A percentile compares a stretch with the other conserved stretches of the same genome.
Evolutionary conservation across 176 grass and related monocot genomes (phyloP).

Genomic region (Areca catechu): DNA sequence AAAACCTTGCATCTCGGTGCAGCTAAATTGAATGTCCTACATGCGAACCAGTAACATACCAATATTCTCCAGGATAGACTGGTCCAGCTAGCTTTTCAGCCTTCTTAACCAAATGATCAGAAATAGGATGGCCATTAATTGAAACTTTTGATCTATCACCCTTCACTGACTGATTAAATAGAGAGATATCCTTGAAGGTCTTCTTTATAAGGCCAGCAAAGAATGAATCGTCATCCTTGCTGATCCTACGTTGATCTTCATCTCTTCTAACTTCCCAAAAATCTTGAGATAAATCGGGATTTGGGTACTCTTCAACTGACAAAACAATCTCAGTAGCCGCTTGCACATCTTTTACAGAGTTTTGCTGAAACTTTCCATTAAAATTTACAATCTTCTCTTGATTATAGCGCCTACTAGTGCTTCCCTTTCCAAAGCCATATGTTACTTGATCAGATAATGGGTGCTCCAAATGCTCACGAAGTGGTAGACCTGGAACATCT

Average conservation of each 20-base stretch:
- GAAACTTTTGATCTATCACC: constrained; percentile 50
- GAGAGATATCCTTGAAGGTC: constrained; percentile 56
- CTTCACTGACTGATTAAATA: constrained; percentile 53
- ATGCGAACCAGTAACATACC: constrained; percentile 37
- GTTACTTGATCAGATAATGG: constrained; percentile 37
- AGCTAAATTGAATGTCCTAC: no score
- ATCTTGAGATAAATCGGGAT: constrained; percentile 59
- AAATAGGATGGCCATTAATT: constrained; percentile 84
- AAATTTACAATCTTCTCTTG: constrained; percentile 14
- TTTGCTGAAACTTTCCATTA: constrained; percentile 13
- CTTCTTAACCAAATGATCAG: constrained; percentile 71
- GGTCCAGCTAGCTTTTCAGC: constrained; percentile 91
- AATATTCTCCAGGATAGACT: constrained; percentile 79
- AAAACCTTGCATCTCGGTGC: no score
- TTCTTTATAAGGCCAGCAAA: constrained; percentile 76
- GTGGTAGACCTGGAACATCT: constrained; percentile 16
- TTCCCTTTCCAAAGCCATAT: constrained; percentile 6
- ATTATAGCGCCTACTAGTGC: neutral
- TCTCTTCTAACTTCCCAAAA: constrained; percentile 48
- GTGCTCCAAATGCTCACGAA: constrained; percentile 42
- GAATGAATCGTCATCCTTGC: constrained; percentile 69
- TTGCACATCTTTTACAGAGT: constrained; percentile 28
- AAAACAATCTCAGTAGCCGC: constrained; percentile 36
- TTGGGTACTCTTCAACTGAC: constrained; percentile 44
- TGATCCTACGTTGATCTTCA: constrained; percentile 51